Conservation (phyloP, 2,329 filamentous ascomycete species). For the Cucurbitaria berberidis region DNA sequence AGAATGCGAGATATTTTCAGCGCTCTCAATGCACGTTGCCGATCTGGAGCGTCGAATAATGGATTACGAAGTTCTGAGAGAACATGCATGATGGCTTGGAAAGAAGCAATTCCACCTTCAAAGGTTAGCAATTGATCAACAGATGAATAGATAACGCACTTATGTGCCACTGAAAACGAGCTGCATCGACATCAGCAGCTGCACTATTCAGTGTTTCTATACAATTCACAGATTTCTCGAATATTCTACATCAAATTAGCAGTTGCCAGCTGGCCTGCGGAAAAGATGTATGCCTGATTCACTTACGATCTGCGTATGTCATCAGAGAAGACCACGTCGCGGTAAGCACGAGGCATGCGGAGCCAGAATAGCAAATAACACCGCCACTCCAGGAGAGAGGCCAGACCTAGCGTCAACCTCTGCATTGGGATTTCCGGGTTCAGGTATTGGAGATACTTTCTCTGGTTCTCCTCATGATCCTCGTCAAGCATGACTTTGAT, state of each 20-base stretch:
- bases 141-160: slow-evolving; percentile 18
- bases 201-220: slow-evolving; percentile 47
- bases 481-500: slow-evolving; percentile 47
- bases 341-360: slow-evolving; percentile 46
- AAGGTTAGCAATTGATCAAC: slow-evolving; percentile 10
- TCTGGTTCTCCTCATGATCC: slow-evolving; percentile 41
- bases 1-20: slow-evolving; percentile 40
- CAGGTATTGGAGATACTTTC: slow-evolving; percentile 41
- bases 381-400: slow-evolving; percentile 46
- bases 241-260: slow-evolving; percentile 34
- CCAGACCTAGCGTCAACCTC: slow-evolving; percentile 38
- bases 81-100: slow-evolving; percentile 49
- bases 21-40: slow-evolving; percentile 43
- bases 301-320: slow-evolving; percentile 46
- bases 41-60: slow-evolving; percentile 43
- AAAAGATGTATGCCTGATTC: background rate
- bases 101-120: slow-evolving; percentile 40
- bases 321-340: slow-evolving; percentile 44
- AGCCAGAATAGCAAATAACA: slow-evolving; percentile 49
- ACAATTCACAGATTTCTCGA: slow-evolving; percentile 48
- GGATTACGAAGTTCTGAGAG: slow-evolving; percentile 49
- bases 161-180: slow-evolving; percentile 49
- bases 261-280: background rate
- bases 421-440: slow-evolving; percentile 42
- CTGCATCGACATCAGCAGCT: slow-evolving; percentile 43